These are phyloP conservation scores for Dendrobium officinale DNA, from an alignment of 106 monocot genomes.

Conservation along the genomic window DNA sequence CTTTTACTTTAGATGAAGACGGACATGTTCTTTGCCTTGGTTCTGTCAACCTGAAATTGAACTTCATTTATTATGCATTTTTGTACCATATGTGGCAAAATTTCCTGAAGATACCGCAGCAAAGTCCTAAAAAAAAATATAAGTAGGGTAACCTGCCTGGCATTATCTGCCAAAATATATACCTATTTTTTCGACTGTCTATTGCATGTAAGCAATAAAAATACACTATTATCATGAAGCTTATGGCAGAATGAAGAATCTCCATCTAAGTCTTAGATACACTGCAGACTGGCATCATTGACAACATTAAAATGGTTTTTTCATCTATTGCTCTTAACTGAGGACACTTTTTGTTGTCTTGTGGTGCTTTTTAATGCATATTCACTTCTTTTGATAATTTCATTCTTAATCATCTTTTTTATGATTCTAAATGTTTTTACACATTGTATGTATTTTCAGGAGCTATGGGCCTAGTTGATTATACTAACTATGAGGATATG, in stretches of 20 bases:
- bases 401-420: neutral
- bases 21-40: too few relatives aligned
- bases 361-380: neutral
- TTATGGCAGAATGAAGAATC: neutral
- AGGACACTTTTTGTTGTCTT: neutral
- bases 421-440: neutral
- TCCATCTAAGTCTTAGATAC: neutral
- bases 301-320: neutral
- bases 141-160: neutral
- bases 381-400: neutral
- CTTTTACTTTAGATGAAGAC: too few relatives aligned
- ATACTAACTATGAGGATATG: constrained; percentile 80
- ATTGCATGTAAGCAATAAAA: neutral
- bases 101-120: neutral
- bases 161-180: neutral
- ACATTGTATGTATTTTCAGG: constrained; percentile 23
- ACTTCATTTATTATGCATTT: too few relatives aligned
- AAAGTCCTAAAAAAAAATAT: neutral
- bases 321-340: neutral
- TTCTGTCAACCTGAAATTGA: too few relatives aligned
- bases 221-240: neutral
- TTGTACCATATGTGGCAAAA: neutral
- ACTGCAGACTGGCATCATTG: neutral
- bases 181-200: neutral
- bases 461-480: constrained; percentile 58